Evolutionary conservation across 2,329 filamentous ascomycete genomes (phyloP).

Genomic region (Neonectria magnoliae): DNA sequence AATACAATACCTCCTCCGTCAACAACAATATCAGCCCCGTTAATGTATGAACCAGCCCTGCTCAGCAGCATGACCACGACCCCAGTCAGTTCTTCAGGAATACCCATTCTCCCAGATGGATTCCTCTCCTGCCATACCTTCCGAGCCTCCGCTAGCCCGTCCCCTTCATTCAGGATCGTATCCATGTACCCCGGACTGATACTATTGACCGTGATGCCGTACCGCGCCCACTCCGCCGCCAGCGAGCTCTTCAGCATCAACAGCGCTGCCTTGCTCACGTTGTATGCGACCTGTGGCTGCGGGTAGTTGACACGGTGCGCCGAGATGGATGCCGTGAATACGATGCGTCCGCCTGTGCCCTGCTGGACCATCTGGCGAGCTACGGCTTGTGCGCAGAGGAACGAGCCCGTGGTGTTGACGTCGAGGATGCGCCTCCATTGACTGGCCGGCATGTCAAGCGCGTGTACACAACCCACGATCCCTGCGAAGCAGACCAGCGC

Average conservation of each 20-base stretch:
- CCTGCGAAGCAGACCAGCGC: background rate
- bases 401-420: conserved; percentile 77
- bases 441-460: conserved; percentile 65
- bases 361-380: conserved; percentile 60
- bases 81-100: conserved; percentile 47
- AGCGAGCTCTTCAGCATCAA: conserved; percentile 66
- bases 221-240: conserved; percentile 69
- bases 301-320: conserved; percentile 76
- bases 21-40: conserved; percentile 71
- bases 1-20: conserved; percentile 60
- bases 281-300: conserved; percentile 77
- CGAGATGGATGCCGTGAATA: conserved; percentile 74
- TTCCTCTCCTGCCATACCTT: background rate
- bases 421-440: conserved; percentile 74
- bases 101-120: background rate
- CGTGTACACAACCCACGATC: conserved; percentile 54
- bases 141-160: conserved; percentile 58
- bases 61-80: conserved; percentile 69
- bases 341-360: conserved; percentile 66
- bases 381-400: conserved; percentile 73
- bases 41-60: conserved; percentile 73
- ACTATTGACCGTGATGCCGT: conserved; percentile 75
- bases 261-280: conserved; percentile 75
- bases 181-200: conserved; percentile 80
- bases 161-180: conserved; percentile 74